Evolutionary conservation across 2,329 filamentous ascomycete genomes (phyloP), one percentile per base, ranked within the genome.

Genomic region (Tolypocladium amazonense): DNA sequence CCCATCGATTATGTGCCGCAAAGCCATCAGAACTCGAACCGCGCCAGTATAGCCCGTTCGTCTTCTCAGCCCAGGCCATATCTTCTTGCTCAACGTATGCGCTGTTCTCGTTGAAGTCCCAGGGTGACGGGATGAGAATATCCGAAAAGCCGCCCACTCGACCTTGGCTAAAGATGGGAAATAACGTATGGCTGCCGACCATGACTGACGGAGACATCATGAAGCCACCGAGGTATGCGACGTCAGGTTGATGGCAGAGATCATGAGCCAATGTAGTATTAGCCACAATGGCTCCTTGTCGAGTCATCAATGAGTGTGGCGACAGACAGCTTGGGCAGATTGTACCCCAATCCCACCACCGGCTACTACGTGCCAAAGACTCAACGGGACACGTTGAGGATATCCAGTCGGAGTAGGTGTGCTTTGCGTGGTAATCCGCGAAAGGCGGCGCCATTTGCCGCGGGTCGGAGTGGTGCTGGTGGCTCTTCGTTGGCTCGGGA

Each of bases 11-110:
- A 56, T 64, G 58, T 5, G 61, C 61, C 2, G 66, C 63, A 52
- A 63, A 66, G 62, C 83, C 88, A 30, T 78, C 65, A 70, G 77
- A 86, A 84, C 15, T 79, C 77, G 85, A 80, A 11, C 81, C 82
- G 2, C 82, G 77, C 82, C 82, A 85, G 61, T 82, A 78, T 45
- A 83, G 68, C 30, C 67, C 72, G 56, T 83, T 77, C 8, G 68
- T 58, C 66, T 84, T 84, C 23, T 76, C 66, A 0, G 73, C 68
- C 79, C 80, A 81, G 5, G 73, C 65, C 1, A 76, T 67, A 43
- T 81, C 81, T 18, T 77, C 74, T 12, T 77, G 72, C 30, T 72
- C 72, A 33, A 76, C 74, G 56, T 81, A 83, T 2, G 75, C 78
- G 65, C 86, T 86, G 2, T 82, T 78, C 35, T 79, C 77, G 56